Base-by-base conservation (phyloP, 1,139 yeast species). In the Lodderomyces pseudojiufengensis region DNA sequence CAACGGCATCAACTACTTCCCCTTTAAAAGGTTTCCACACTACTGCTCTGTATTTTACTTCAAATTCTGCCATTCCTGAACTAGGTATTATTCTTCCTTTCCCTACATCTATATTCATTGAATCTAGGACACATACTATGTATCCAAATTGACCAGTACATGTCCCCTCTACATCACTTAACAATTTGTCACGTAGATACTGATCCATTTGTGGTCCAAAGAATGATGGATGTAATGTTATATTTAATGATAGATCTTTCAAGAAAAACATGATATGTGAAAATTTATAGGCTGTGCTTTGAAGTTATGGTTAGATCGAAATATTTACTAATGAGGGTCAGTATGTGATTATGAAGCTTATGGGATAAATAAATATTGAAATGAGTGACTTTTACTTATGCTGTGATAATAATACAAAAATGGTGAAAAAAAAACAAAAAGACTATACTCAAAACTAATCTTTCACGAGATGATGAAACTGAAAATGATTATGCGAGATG, bases 21-120 rank as follows among this genome's bases (percentile, higher is more conserved):
- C 97, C 97, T 62, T 90, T 92, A 65, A 92, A 94, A 2, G 99
- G 98, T 54, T 94, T 84, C 95, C 97, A 92, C 24, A 92, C 97
- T 42, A 92, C 92, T 0, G 99, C 99, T 50, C 95, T 73, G 61
- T 92, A 92, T 58, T 87, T 86, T 36, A 94, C 98, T 51, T 87
- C 95, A 52, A 94, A 92, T 61, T 90, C 97, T 1, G 98, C 98
- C 55, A 90, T 83, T 8, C 99, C 98, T 27, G 73, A 63, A 9
- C 92, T 83, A 2, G 98, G 95, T 35, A 92, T 76, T 45, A 92
- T 86, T 51, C 87, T 73, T 22, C 98, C 99, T 51, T 87, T 84
- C 34, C 97, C 98, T 31, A 92, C 95, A 55, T 92, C 97, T 43
- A 94, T 87, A 50, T 83, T 79, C 84, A 86, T 87, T 48, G 95